These are phyloP conservation scores for Zelopaecilomyces penicillatus DNA, from an alignment of 2,329 filamentous ascomycete species.

Conservation along the genomic window DNA sequence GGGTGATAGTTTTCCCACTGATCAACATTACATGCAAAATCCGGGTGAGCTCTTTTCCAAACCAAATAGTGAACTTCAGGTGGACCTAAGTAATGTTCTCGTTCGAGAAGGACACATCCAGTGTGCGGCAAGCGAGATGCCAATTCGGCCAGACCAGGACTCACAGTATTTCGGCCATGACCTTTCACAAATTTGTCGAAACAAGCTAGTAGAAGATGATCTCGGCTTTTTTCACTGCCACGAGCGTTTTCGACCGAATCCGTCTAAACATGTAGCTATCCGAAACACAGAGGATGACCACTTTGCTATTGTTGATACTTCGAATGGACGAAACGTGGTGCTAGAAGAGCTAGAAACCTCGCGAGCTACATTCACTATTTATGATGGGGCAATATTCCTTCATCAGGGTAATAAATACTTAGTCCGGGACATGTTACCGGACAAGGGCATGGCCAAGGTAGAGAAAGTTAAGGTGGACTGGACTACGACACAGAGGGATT, in stretches of 20 bases:
- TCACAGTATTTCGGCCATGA: constrained; percentile 69
- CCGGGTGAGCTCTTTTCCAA: constrained; percentile 89
- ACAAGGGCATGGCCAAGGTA: constrained; percentile 75
- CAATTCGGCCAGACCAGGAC: constrained; percentile 72
- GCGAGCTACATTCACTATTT: constrained; percentile 90
- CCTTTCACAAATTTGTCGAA: constrained; percentile 60
- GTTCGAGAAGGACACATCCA: constrained; percentile 91
- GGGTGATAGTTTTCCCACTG: constrained; percentile 80
- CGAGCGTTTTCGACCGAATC: constrained; percentile 75
- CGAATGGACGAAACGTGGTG: constrained; percentile 71
- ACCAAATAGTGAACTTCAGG: constrained; percentile 79
- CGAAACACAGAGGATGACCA: constrained; percentile 83
- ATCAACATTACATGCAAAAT: constrained; percentile 96
- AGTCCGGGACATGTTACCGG: constrained; percentile 78
- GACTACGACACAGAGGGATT: constrained; percentile 89
- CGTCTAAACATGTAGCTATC: constrained; percentile 76
- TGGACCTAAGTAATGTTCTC: constrained; percentile 86
- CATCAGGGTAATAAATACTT: constrained; percentile 93
- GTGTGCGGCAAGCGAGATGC: constrained; percentile 92
- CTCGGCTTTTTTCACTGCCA: constrained; percentile 86
- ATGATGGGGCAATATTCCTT: constrained; percentile 93
- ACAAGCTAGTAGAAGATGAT: constrained; percentile 65
- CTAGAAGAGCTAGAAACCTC: constrained; percentile 94
- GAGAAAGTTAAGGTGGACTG: constrained; percentile 87
- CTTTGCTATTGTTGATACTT: constrained; percentile 87